Conservation (phyloP, 2,329 filamentous ascomycete species). For the Esteya vermicola region DNA sequence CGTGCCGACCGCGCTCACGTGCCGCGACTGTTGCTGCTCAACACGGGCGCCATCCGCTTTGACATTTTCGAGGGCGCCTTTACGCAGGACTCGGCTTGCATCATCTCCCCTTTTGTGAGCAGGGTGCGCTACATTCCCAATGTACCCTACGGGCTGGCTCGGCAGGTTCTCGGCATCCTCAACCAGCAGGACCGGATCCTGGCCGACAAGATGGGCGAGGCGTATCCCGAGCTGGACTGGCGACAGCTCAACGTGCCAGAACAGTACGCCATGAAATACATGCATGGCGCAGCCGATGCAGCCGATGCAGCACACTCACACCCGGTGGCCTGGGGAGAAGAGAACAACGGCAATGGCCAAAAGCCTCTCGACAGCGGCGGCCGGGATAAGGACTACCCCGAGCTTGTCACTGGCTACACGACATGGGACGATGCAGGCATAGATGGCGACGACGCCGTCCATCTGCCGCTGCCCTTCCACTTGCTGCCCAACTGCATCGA, state of each 20-base stretch:
- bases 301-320: too few relatives aligned
- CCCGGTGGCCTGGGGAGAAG: slow-evolving; percentile 5
- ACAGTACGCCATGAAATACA: slow-evolving; percentile 13
- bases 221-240: slow-evolving; percentile 23
- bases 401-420: slow-evolving; percentile 60
- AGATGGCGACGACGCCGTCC: slow-evolving; percentile 85
- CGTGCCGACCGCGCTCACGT: slow-evolving; percentile 32
- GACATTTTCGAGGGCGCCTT: slow-evolving; percentile 90
- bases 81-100: slow-evolving; percentile 73
- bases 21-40: slow-evolving; percentile 61
- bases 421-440: slow-evolving; percentile 70
- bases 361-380: too few relatives aligned
- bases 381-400: slow-evolving; percentile 17
- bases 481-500: slow-evolving; percentile 74
- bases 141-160: slow-evolving; percentile 65
- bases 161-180: slow-evolving; percentile 47
- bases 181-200: slow-evolving; percentile 41
- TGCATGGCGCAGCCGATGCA: background rate
- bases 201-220: slow-evolving; percentile 10
- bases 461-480: slow-evolving; percentile 61
- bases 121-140: slow-evolving; percentile 63
- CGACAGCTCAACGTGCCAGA: slow-evolving; percentile 37
- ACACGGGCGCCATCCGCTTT: slow-evolving; percentile 86
- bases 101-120: slow-evolving; percentile 78
- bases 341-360: too few relatives aligned